Conservation (phyloP, 2,329 filamentous ascomycete species). For the Orbilia brochopaga region DNA sequence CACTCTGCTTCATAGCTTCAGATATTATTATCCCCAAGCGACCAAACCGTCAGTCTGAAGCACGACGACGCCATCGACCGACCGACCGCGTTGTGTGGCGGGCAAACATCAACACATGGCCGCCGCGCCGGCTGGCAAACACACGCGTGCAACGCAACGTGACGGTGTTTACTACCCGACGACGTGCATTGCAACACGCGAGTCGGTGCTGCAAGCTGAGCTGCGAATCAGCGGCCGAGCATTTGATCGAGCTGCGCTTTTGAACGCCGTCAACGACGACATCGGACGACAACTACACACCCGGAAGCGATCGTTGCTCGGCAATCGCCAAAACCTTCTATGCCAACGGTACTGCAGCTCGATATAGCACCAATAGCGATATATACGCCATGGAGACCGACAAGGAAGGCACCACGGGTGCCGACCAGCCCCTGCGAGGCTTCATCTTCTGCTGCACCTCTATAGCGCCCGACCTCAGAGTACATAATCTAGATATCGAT, state of each 20-base stretch:
- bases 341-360: background rate
- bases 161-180: background rate
- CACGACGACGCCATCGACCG: background rate
- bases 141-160: background rate
- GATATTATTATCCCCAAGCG: background rate
- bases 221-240: too few species aligned
- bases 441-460: slow-evolving; percentile 87
- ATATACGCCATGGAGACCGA: slow-evolving; percentile 23
- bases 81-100: background rate
- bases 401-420: slow-evolving; percentile 38
- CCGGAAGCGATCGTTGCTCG: background rate
- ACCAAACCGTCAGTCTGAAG: slow-evolving; percentile 4
- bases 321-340: background rate
- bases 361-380: background rate
- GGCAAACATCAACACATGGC: background rate
- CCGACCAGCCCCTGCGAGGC: slow-evolving; percentile 67
- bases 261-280: background rate
- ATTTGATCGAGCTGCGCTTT: background rate
- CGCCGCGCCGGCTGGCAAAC: background rate
- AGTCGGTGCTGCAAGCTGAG: background rate
- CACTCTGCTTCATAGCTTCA: background rate
- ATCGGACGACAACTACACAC: background rate
- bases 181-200: background rate
- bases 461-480: slow-evolving; percentile 77
- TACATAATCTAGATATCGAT: slow-evolving; percentile 60